Percentiles rank a stretch among this genome's conserved stretches.
phyloP scores from a whole-genome alignment of 768 basidiomycete genomes.

The Kwoniella mangroviensis region DNA sequence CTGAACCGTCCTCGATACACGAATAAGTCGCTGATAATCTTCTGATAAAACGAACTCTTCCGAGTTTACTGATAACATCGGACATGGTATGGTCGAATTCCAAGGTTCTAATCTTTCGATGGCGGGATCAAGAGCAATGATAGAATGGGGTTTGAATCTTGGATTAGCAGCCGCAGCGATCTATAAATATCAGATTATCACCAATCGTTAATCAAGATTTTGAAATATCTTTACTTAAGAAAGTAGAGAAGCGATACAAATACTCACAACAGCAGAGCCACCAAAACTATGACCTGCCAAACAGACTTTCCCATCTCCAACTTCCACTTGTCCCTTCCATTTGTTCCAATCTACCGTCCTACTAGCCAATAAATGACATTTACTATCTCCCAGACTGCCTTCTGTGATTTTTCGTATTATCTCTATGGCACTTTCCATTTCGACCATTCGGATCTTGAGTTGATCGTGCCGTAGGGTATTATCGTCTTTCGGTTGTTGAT shows the following conservation, averaged over 20 bases:
- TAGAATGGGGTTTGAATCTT: constrained; percentile 14
- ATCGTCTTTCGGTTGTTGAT: constrained; percentile 26
- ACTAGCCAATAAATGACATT: constrained; percentile 17
- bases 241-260: not conserved
- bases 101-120: constrained; percentile 29
- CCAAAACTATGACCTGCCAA: constrained; percentile 29
- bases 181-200: constrained; percentile 7
- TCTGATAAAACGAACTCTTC: constrained; percentile 22
- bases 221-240: no score
- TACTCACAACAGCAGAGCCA: constrained; percentile 25
- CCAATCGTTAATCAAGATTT: not conserved
- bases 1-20: constrained; percentile 14
- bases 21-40: constrained; percentile 20
- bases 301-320: constrained; percentile 16
- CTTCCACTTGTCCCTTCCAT: constrained; percentile 18
- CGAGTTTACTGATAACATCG: constrained; percentile 23
- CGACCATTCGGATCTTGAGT: constrained; percentile 21
- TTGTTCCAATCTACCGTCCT: constrained; percentile 19
- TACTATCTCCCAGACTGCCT: not conserved
- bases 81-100: constrained; percentile 21
- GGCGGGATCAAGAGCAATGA: constrained; percentile 29
- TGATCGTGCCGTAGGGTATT: constrained; percentile 30
- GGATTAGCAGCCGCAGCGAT: constrained; percentile 25
- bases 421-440: constrained; percentile 17
- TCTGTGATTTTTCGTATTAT: constrained; percentile 9